Percentiles rank a stretch among this genome's conserved stretches.
Evolutionary conservation across 208 protist genomes (phyloP).

Genomic region (Acanthamoeba lenticulata): DNA sequence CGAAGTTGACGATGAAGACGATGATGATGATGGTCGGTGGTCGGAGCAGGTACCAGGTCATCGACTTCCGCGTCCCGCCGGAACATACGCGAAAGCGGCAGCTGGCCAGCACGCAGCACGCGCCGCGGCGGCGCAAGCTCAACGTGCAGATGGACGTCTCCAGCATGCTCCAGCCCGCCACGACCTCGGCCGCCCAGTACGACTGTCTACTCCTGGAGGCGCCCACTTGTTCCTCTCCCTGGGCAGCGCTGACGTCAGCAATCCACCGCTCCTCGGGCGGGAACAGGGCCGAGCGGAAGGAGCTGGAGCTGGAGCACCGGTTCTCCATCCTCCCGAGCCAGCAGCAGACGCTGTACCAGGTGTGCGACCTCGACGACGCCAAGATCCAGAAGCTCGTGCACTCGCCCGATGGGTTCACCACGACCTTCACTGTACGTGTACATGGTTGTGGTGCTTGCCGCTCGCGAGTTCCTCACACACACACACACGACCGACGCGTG

Average conservation of each 20-base stretch:
- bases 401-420: neutral
- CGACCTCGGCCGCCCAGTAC: neutral
- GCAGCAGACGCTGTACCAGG: slow-evolving; percentile 6
- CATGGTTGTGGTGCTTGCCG: neutral
- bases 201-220: neutral
- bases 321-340: neutral
- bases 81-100: neutral
- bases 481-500: neutral
- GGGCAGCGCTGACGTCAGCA: neutral
- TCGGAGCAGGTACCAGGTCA: neutral
- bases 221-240: neutral
- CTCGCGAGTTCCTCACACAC: neutral
- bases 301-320: slow-evolving; percentile 14
- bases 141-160: neutral
- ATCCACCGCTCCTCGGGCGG: neutral
- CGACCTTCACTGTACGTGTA: neutral
- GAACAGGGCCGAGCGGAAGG: neutral
- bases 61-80: slow-evolving; percentile 27
- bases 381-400: neutral
- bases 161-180: neutral
- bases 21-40: neutral
- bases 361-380: slow-evolving; percentile 43
- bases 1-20: neutral
- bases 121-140: neutral
- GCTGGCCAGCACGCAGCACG: neutral